Percentiles rank a stretch among this genome's conserved stretches.
These are phyloP conservation scores for Madurella mycetomatis DNA, from an alignment of 2,329 filamentous ascomycete species.

Conservation along the genomic window DNA sequence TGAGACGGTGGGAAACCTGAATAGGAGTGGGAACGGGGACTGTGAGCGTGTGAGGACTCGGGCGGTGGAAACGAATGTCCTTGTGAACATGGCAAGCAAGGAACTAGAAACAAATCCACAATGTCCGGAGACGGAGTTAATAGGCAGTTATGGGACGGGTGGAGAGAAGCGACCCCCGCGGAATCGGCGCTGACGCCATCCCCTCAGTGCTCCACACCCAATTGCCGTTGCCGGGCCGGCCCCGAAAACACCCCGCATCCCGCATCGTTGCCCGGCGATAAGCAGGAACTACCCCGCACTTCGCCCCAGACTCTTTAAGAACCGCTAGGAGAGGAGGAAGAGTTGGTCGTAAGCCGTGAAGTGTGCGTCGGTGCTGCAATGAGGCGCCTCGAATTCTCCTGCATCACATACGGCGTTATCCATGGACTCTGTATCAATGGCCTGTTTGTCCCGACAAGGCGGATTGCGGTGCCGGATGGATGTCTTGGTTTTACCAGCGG, in stretches of 20 bases:
- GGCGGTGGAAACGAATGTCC: background rate
- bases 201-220: constrained; percentile 11
- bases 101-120: background rate
- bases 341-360: too few species aligned
- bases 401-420: too few species aligned
- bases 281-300: constrained; percentile 15
- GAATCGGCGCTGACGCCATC: constrained; percentile 18
- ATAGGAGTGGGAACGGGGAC: constrained; percentile 1
- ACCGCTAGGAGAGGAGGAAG: too few species aligned
- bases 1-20: background rate
- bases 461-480: too few species aligned
- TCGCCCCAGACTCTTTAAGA: background rate
- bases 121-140: background rate
- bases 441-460: too few species aligned
- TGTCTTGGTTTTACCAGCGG: too few species aligned
- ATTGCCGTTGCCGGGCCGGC: constrained; percentile 18
- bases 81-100: background rate
- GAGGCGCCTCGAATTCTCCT: too few species aligned
- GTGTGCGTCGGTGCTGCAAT: too few species aligned
- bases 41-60: background rate
- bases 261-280: constrained; percentile 15
- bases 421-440: too few species aligned
- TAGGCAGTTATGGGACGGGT: background rate
- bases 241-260: constrained; percentile 16
- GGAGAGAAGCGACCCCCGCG: constrained; percentile 3